phyloP scores from a whole-genome alignment of 768 basidiomycete species.

The Hypholoma fasciculare region DNA sequence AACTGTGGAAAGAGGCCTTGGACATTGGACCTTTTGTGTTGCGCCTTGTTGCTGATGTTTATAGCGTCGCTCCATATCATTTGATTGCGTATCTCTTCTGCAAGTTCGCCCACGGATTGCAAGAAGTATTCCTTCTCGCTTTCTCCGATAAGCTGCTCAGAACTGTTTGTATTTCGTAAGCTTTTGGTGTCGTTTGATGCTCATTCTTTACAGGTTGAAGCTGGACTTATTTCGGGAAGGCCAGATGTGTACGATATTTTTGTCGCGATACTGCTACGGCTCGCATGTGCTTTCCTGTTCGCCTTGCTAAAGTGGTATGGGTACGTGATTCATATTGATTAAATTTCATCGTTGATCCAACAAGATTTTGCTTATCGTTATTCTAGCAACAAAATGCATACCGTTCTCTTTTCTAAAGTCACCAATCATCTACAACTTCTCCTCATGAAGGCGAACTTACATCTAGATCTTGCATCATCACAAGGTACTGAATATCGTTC shows the following conservation, averaged over 20 bases:
- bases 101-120: neutral
- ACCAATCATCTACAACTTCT: neutral
- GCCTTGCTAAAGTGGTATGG: neutral
- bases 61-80: neutral
- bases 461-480: conserved; percentile 23
- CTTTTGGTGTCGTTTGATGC: neutral
- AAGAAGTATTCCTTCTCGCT: neutral
- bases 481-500: neutral
- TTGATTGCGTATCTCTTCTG: neutral
- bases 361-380: conserved; percentile 3
- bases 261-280: neutral
- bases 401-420: conserved; percentile 22
- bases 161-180: neutral
- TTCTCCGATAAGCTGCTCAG: neutral
- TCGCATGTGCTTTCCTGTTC: neutral
- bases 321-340: neutral
- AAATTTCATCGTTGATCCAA: neutral
- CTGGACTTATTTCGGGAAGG: neutral
- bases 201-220: neutral
- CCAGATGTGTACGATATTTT: neutral
- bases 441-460: neutral
- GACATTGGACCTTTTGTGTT: neutral
- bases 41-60: neutral
- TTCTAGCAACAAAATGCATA: conserved; percentile 22
- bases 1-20: neutral